A percentile compares a stretch with the other conserved stretches of the same genome.
phyloP scores from a whole-genome alignment of 805 yeast species.

The Wickerhamiella domercqiae region DNA sequence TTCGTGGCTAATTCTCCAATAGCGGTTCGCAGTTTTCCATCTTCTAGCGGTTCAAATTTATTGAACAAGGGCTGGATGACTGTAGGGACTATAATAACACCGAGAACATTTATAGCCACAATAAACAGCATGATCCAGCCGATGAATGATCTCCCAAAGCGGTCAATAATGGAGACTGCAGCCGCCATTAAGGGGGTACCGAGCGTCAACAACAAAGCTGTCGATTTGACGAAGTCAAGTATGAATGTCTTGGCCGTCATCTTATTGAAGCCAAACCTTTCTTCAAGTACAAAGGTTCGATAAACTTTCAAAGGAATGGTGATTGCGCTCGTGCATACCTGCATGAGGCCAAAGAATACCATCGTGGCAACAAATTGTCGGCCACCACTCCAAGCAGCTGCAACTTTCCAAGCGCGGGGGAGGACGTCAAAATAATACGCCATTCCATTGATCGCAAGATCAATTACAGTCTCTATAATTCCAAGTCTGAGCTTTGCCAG shows the following conservation, averaged over 20 bases:
- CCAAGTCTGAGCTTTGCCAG: slow-evolving; percentile 63
- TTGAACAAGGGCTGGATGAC: slow-evolving; percentile 87
- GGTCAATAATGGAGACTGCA: slow-evolving; percentile 65
- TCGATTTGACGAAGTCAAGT: slow-evolving; percentile 51
- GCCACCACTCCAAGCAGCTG: slow-evolving; percentile 23
- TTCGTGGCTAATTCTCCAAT: slow-evolving; percentile 65
- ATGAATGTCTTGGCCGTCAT: slow-evolving; percentile 58
- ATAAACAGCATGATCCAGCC: slow-evolving; percentile 63
- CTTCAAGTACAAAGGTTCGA: slow-evolving; percentile 76
- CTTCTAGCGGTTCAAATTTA: slow-evolving; percentile 76
- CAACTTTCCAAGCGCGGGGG: slow-evolving; percentile 42
- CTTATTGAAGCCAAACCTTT: slow-evolving; percentile 86
- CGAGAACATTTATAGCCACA: slow-evolving; percentile 53
- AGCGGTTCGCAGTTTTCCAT: slow-evolving; percentile 70
- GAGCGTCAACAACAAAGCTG: slow-evolving; percentile 37
- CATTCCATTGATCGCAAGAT: slow-evolving; percentile 40
- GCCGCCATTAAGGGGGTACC: slow-evolving; percentile 63
- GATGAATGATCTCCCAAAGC: slow-evolving; percentile 68
- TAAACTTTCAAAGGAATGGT: slow-evolving; percentile 61
- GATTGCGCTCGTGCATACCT: slow-evolving; percentile 29
- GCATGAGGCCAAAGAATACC: slow-evolving; percentile 23
- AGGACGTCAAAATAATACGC: slow-evolving; percentile 45
- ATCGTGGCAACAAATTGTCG: slow-evolving; percentile 33
- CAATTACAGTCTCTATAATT: slow-evolving; percentile 36
- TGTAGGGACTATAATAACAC: slow-evolving; percentile 66